Evolutionary conservation across 2,329 filamentous ascomycete genomes (phyloP).

Genomic region (Juglanconis juglandina): DNA sequence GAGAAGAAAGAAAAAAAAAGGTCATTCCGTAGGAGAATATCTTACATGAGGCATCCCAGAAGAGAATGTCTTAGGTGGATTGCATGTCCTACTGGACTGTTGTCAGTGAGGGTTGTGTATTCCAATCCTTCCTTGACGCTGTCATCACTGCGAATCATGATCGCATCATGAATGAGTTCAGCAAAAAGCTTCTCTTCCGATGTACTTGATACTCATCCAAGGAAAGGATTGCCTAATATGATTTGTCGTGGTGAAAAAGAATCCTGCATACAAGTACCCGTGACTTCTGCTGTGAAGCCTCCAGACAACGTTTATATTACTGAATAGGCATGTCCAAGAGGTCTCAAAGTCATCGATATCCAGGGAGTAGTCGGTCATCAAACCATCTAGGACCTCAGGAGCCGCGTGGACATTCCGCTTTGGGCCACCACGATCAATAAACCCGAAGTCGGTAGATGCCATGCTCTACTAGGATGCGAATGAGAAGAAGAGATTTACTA

Average conservation of each 20-base stretch:
- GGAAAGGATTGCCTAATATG: neutral
- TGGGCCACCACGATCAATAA: neutral
- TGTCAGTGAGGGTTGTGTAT: no score
- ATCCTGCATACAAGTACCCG: neutral
- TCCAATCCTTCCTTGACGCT: no score
- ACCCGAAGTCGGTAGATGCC: constrained; percentile 9
- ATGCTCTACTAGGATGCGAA: neutral
- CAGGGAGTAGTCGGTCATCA: neutral
- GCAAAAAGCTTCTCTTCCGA: no score
- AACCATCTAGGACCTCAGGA: neutral
- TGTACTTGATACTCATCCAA: neutral
- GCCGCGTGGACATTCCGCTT: constrained; percentile 18
- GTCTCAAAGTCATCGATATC: neutral
- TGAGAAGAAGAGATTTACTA: constrained; percentile 5
- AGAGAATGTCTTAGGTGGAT: no score
- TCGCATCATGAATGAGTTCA: no score
- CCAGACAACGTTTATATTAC: neutral
- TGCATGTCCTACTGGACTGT: no score
- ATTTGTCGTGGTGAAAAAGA: no score
- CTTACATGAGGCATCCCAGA: no score
- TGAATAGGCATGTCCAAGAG: constrained; percentile 10
- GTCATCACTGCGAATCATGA: no score
- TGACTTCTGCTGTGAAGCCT: neutral
- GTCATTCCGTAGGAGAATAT: no score
- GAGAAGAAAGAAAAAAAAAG: no score